A percentile compares a stretch with the other conserved stretches of the same genome.
phyloP scores from a whole-genome alignment of 1,284 basidiomycete species.

The Cystobasidium sp. region DNA sequence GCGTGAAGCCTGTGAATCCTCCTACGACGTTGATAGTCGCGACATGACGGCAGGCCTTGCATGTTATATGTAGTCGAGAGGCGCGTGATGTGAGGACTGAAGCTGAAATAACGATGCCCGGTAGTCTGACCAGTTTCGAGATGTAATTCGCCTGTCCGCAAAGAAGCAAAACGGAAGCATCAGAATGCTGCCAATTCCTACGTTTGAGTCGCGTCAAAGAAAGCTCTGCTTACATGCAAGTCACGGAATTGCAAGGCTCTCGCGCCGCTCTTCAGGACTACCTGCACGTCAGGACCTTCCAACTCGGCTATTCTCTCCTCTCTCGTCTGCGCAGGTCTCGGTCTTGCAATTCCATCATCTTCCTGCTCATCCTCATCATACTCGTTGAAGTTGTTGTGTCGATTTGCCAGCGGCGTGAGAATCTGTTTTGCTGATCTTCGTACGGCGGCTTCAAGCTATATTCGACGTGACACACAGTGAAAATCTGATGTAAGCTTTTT shows the following conservation, averaged over 20 bases:
- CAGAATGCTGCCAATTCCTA: neutral
- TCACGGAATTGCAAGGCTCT: constrained; percentile 95
- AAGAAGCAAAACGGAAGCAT: neutral
- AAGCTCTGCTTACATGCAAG: constrained; percentile 64
- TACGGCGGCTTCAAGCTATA: constrained; percentile 84
- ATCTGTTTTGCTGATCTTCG: constrained; percentile 79
- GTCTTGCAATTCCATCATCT: constrained; percentile 44
- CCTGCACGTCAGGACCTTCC: constrained; percentile 78
- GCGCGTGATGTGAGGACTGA: constrained; percentile 92
- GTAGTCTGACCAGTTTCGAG: constrained; percentile 93
- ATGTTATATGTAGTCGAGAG: constrained; percentile 88
- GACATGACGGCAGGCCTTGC: constrained; percentile 84
- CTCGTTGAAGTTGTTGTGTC: constrained; percentile 41
- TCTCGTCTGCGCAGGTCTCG: constrained; percentile 52
- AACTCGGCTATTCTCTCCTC: constrained; percentile 54
- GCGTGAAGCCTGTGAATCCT: constrained; percentile 82
- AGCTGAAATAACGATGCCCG: constrained; percentile 97
- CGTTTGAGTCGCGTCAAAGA: constrained; percentile 4
- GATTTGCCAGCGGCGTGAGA: constrained; percentile 59
- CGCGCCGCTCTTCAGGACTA: constrained; percentile 83
- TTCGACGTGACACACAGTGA: neutral
- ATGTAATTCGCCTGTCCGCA: constrained; percentile 75
- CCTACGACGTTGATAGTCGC: constrained; percentile 78
- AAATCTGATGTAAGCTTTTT: neutral
- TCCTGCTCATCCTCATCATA: constrained; percentile 45